phyloP scores from a whole-genome alignment of 1,284 basidiomycete genomes.

The Leccinum angustisporum region DNA sequence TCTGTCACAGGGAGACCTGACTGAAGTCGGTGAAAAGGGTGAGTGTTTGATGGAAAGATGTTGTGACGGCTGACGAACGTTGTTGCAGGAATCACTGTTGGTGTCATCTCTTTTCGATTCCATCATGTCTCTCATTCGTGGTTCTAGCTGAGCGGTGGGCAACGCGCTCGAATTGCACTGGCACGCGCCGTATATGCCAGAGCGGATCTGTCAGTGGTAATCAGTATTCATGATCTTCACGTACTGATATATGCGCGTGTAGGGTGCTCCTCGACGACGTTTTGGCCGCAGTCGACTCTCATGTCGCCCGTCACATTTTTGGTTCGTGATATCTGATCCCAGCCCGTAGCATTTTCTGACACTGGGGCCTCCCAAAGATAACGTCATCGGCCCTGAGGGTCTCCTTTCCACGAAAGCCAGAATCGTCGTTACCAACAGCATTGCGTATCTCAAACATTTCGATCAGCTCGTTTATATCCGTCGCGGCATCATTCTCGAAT shows the following conservation, averaged over 20 bases:
- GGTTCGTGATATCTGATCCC: slow-evolving; percentile 38
- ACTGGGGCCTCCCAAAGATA: slow-evolving; percentile 47
- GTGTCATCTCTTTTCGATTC: slow-evolving; percentile 1
- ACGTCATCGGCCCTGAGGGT: slow-evolving; percentile 88
- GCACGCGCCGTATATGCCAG: slow-evolving; percentile 52
- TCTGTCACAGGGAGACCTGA: slow-evolving; percentile 69
- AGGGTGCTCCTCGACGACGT: slow-evolving; percentile 38
- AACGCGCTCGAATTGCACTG: slow-evolving; percentile 60
- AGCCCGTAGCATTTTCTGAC: neutral
- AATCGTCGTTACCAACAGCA: slow-evolving; percentile 87
- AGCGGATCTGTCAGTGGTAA: slow-evolving; percentile 46
- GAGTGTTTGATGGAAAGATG: neutral
- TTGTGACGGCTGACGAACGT: slow-evolving; percentile 36
- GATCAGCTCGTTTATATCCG: slow-evolving; percentile 82
- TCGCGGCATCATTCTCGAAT: slow-evolving; percentile 83
- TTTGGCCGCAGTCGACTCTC: slow-evolving; percentile 65
- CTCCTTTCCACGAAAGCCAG: slow-evolving; percentile 84
- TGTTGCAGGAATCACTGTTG: slow-evolving; percentile 31
- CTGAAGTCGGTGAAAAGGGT: slow-evolving; percentile 68
- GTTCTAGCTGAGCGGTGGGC: slow-evolving; percentile 51
- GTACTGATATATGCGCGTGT: neutral
- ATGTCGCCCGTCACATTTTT: slow-evolving; percentile 68
- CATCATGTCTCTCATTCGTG: neutral
- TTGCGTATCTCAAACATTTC: slow-evolving; percentile 81
- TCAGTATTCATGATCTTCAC: neutral